phyloP scores from a whole-genome alignment of 192 early-diverging fungal genomes.

The Kappamyces sp. region DNA sequence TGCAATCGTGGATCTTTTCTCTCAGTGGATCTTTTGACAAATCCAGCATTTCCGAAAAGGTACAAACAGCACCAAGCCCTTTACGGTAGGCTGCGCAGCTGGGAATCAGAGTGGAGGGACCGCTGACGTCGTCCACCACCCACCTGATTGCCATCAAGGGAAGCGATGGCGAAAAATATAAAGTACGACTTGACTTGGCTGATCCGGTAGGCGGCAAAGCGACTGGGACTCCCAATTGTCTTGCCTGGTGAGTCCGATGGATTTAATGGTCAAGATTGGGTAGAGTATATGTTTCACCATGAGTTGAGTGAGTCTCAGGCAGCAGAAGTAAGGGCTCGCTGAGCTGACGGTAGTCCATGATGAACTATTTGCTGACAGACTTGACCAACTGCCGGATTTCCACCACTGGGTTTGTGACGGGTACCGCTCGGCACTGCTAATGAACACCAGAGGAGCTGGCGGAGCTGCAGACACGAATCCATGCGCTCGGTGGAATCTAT shows the following conservation, averaged over 20 bases:
- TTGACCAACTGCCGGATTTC: constrained; percentile 11
- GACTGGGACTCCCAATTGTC: constrained; percentile 1
- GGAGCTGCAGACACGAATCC: background rate
- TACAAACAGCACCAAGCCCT: too few species aligned
- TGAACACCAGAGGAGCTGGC: background rate
- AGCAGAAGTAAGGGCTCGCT: background rate
- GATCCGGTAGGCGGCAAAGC: constrained; percentile 9
- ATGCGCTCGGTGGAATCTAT: background rate
- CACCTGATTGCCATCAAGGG: constrained; percentile 6
- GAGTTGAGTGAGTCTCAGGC: background rate
- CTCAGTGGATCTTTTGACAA: too few species aligned
- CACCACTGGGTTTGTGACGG: background rate
- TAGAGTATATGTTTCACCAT: background rate
- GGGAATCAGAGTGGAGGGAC: too few species aligned
- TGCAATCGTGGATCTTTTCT: too few species aligned
- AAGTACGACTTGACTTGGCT: background rate
- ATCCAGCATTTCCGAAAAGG: too few species aligned
- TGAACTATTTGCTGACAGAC: background rate
- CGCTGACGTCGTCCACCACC: constrained; percentile 1
- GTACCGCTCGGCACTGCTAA: background rate
- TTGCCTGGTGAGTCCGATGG: constrained; percentile 5
- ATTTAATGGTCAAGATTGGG: constrained; percentile 10
- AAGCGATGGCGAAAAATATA: constrained; percentile 10
- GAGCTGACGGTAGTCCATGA: background rate
- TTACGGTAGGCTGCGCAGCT: too few species aligned